Base-by-base conservation (phyloP, 768 basidiomycete species). In the Psilocybe cubensis region DNA sequence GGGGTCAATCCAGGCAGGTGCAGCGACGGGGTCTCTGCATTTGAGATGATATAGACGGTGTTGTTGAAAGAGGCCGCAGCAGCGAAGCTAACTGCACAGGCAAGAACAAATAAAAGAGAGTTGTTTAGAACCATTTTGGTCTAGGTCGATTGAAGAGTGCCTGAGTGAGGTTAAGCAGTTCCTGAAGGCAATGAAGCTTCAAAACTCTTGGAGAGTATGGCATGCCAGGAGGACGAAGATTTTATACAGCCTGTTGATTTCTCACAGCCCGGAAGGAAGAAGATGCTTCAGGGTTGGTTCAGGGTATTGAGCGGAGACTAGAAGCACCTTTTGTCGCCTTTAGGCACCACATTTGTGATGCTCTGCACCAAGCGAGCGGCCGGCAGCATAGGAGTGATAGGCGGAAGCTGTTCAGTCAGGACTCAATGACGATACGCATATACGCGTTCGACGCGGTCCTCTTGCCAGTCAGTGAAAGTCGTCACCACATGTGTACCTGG, bases 71-170 rank as follows among this genome's bases (percentile, higher is more conserved):
- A 20, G 20, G 48, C 56, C 21, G 46, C 46, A n/a, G 24, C 11
- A 11, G 49, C 58, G 25, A 46, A 25, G 43, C 42, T 24, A 21
- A 44, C 43, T n/a, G 40, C 47, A 24, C 46, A 42, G 31, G 12
- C 55, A 20, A 70, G 57, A 83, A 7, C 40, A 17, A 59, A 44
- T 7, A 54, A 21, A 50, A 54, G n/a, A 25, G 41, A 45, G 52
- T 27, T 27, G 46, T 38, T 46, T 29, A 48, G 25, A 31, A 18
- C 24, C 46, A 48, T 48, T 11, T n/a, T 48, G 27, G 23, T 25
- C 14, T 25, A 48, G 27, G n/a, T 7, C 17, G n/a, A 18, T 27
- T 17, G 27, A 48, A n/a, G 46, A 48, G 23, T 17, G 20, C 12
- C 25, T 27, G 24, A 25, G 23, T n/a, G 23, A 21, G 42, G 20